Conservation (phyloP, 345 rosid species). For the Eucalyptus marginata region DNA sequence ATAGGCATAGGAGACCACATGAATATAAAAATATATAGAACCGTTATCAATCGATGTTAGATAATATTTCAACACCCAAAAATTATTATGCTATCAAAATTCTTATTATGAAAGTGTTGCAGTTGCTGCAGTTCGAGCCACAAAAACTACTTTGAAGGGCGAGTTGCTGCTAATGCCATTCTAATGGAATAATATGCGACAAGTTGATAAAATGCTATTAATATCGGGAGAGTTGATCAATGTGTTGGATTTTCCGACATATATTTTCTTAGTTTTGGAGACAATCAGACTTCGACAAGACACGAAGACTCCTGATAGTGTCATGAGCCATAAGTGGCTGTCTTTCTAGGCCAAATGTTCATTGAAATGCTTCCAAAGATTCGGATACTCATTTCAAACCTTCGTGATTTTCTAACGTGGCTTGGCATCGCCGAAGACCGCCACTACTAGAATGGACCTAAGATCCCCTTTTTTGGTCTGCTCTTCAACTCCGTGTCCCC, state of each 20-base stretch:
- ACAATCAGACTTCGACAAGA: too few species aligned
- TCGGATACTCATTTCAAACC: not conserved
- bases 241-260: too few species aligned
- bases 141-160: rapidly evolving
- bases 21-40: too few species aligned
- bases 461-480: not conserved
- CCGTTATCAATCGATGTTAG: rapidly evolving
- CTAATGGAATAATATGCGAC: not conserved
- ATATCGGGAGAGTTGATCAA: too few species aligned
- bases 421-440: not conserved
- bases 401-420: not conserved
- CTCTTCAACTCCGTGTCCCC: not conserved
- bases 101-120: not conserved
- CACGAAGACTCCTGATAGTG: too few species aligned
- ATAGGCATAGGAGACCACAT: rapidly evolving
- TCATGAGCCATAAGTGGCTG: too few species aligned
- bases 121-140: rapidly evolving
- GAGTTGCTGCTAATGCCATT: not conserved
- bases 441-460: not conserved
- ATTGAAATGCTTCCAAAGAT: too few species aligned
- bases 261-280: rapidly evolving
- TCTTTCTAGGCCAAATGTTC: too few species aligned
- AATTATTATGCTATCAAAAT: rapidly evolving
- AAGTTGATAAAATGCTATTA: not conserved
- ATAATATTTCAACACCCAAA: too few species aligned